Evolutionary conservation across 257 asterid species (phyloP), one percentile per base, ranked within the genome.

Genomic region (Nicotiana tabacum): DNA sequence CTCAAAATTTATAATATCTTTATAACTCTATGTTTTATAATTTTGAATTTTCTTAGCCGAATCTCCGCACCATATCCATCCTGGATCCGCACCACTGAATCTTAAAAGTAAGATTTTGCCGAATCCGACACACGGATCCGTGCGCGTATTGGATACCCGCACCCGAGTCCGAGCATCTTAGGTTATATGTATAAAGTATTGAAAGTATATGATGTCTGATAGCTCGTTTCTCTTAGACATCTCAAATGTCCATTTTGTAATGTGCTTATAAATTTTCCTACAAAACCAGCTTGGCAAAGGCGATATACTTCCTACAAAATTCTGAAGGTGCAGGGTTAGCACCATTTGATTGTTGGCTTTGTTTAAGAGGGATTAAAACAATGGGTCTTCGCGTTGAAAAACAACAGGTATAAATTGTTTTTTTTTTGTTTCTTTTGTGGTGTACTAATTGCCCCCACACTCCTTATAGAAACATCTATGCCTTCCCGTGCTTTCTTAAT

Each of bases 291-390:
- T 86, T 92, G 92, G 97, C 92, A 9, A 93, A 90, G 87, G 90
- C 90, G 4, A 84, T 95, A 65, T 92, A 92, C 83, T 92, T 92
- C 90, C 91, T 94, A 78, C 99, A 95, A 85, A 95, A 95, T 76
- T 96, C 99, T 8, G 99, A 96, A 89, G 98, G 98, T 74, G 86
- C 99, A 6, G 97, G 98, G 37, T 89, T 94, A 88, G 95, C 98
- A 82, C 98, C 99, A 77, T 96, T 96, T 64, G 98, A 94, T 89
- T 96, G 99, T 82, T 96, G 99, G 97, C 92, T 96, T n/a, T 92
- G 97, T 89, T 87, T 96, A 88, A 89, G 98, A 90, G 97, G 98
- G 87, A 90, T 92, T 83, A 92, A 94, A 88, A 94, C 98, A 51
- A 94, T 94, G 99, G 93, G 92, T 21, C 85, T 90, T 64, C 96